These are phyloP conservation scores for Sugiyamaella qingdaonensis DNA, from an alignment of 805 yeast species.

Conservation along the genomic window DNA sequence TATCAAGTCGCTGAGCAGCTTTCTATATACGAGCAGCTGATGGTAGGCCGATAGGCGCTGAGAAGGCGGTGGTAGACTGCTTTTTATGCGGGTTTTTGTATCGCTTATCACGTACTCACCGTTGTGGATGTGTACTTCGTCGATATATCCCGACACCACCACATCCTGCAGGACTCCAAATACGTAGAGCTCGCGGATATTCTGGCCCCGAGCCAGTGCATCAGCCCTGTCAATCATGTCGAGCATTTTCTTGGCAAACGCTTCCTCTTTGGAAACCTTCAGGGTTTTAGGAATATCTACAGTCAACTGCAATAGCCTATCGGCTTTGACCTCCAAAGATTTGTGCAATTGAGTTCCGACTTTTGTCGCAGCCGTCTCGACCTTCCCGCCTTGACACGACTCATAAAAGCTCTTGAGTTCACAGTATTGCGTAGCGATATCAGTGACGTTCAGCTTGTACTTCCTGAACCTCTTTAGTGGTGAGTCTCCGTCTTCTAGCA, in stretches of 20 bases:
- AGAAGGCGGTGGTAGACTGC: constrained; percentile 15
- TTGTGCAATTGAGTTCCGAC: constrained; percentile 23
- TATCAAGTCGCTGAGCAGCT: constrained; percentile 15
- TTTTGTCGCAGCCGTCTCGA: constrained; percentile 15
- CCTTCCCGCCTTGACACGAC: background rate
- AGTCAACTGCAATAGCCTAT: background rate
- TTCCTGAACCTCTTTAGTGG: constrained; percentile 15
- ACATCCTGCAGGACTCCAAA: constrained; percentile 22
- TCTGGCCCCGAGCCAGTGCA: background rate
- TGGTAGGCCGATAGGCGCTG: constrained; percentile 31
- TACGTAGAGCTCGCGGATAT: constrained; percentile 30
- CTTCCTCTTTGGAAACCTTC: constrained; percentile 10
- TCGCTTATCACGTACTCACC: constrained; percentile 23
- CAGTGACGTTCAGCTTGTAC: constrained; percentile 21
- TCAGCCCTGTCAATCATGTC: constrained; percentile 14
- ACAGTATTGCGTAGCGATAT: constrained; percentile 23
- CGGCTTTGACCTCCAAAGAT: constrained; percentile 16
- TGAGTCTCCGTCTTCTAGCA: background rate
- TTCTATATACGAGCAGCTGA: constrained; percentile 30
- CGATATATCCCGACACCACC: constrained; percentile 28
- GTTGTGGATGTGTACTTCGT: constrained; percentile 20
- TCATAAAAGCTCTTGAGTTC: constrained; percentile 24
- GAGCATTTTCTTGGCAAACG: constrained; percentile 21
- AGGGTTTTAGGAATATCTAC: constrained; percentile 3
- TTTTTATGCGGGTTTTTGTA: constrained; percentile 26